These are phyloP conservation scores for Zygoascus bituminiphila DNA, from an alignment of 805 yeast genomes.

Conservation along the genomic window DNA sequence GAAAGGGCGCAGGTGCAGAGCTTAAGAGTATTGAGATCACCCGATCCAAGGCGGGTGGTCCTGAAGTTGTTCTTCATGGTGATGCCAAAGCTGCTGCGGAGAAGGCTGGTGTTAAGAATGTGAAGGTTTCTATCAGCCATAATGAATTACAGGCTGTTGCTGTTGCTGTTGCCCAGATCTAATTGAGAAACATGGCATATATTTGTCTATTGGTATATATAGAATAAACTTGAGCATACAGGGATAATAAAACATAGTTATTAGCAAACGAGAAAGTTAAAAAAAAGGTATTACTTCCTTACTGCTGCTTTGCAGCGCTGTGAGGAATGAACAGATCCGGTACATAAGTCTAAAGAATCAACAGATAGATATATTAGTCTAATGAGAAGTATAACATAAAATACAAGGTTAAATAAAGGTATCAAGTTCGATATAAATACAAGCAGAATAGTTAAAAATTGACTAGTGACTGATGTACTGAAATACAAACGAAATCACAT, in stretches of 20 bases:
- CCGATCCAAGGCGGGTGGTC: slow-evolving; percentile 65
- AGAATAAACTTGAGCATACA: background rate
- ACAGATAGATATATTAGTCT: background rate
- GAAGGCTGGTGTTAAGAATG: slow-evolving; percentile 55
- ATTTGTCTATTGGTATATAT: too few relatives aligned
- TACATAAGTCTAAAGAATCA: too few relatives aligned
- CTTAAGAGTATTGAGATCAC: slow-evolving; percentile 83
- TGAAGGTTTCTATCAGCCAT: slow-evolving; percentile 89
- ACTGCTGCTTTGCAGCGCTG: too few relatives aligned
- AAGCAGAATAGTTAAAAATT: background rate
- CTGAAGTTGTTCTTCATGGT: slow-evolving; percentile 70
- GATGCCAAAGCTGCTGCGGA: slow-evolving; percentile 68
- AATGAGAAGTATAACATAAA: background rate
- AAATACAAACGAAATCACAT: slow-evolving; percentile 77
- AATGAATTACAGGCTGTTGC: slow-evolving; percentile 97
- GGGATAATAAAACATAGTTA: too few relatives aligned
- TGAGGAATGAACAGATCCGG: too few relatives aligned
- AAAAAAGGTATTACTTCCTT: too few relatives aligned
- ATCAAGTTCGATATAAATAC: too few relatives aligned
- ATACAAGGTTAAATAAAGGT: slow-evolving; percentile 1
- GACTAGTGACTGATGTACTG: slow-evolving; percentile 78
- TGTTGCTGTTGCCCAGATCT: slow-evolving; percentile 58
- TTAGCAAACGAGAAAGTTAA: background rate
- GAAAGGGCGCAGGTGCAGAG: slow-evolving; percentile 93
- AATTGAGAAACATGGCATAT: too few relatives aligned